Base-by-base conservation (phyloP, 305 asterid species). In the Coffea humblotiana region DNA sequence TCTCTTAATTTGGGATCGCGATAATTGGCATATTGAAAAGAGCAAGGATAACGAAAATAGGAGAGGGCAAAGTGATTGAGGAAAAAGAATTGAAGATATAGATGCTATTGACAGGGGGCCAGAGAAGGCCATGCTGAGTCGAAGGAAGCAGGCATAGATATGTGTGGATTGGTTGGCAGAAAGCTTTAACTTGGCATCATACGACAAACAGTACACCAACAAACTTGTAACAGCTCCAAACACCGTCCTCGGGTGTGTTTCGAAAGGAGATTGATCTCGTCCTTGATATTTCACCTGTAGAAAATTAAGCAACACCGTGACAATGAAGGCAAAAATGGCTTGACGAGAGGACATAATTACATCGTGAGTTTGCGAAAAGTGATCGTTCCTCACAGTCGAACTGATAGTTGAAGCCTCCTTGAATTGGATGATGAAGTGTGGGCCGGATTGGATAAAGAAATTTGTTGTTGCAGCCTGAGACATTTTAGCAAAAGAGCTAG, bases 341-440 rank as follows among this genome's bases (percentile, higher is more conserved):
- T 54, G 71, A 14, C 29, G 61, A 56, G 76, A 8, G 3, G 18
- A 16, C 76, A 80, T 79, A 47, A 43, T 66, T 64, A 12, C 52
- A 82, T 81, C 63, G 70, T 72, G 71, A 79, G 78, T 65, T 77
- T 80, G 89, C 81, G 60, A 35, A 45, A 47, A 6, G 45, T 8
- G 64, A 13, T 51, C 3, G 3, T 51, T 15, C 56, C 56, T 51
- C 56, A 51, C 12, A 12, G 18, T 12, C 4, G 18, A 51, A 23
- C 64, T 6, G 25, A 21, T 60, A n/a, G 25, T 23, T 4, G 74
- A 18, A 70, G 61, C 18, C 63, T 47, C 51, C 12, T 15, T 67
- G 72, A 63, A n/a, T n/a, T 63, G 35, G 29, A 63, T 15, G 4
- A 25, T n/a, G 6, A 63, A 63, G 35, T n/a, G 9, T n/a, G 72